Evolutionary conservation across 352 stramenopile species (phyloP), one percentile per base, ranked within the genome.

Genomic region (Globisporangium echinulatum): DNA sequence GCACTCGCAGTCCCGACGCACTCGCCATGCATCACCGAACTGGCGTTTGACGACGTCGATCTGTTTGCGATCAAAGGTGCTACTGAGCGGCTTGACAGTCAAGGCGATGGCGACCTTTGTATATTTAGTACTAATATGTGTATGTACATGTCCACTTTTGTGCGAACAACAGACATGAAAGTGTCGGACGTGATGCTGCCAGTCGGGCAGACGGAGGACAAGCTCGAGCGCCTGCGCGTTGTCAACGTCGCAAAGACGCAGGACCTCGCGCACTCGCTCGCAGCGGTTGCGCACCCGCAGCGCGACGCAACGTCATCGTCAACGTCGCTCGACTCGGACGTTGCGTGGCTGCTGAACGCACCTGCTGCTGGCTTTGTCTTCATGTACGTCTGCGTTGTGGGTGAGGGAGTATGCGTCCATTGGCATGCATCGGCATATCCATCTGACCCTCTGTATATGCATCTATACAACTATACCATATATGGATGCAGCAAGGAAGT

Each of bases 141-240:
- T 39, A 52, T 52, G 47, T 17, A 19, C 19, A 11, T 51, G 19
- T 19, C 36, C 19, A 39, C 15, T 33, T 9, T 19, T 58, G 6
- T 14, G 49, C 55, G 11, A 53, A 38, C 5, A 15, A 10, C 58
- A 77, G 85, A 95, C 50, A 89, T 95, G 77, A 89, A 83, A 47
- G 83, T 95, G 19, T 93, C 83, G 40, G 82, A 85, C 17, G 81
- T 85, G 49, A 95, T 95, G 85, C 75, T 95, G 6, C 85, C 85
- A 1, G 84, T 95, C 37, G 85, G 85, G 0, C 83, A 95, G 49
- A 79, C 79, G 0, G 82, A 90, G 58, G 79, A 70, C 46, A 77
- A 88, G 48, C 74, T 85, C 19, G 78, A 83, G 37, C 77, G 82
- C 1, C 63, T 95, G 49, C 81, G 78, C 43, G 79, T 91, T 8